Percentiles rank a stretch among this genome's conserved stretches.
Evolutionary conservation across 495 filamentous ascomycete species (phyloP).

Genomic region (Tuber brumale): DNA sequence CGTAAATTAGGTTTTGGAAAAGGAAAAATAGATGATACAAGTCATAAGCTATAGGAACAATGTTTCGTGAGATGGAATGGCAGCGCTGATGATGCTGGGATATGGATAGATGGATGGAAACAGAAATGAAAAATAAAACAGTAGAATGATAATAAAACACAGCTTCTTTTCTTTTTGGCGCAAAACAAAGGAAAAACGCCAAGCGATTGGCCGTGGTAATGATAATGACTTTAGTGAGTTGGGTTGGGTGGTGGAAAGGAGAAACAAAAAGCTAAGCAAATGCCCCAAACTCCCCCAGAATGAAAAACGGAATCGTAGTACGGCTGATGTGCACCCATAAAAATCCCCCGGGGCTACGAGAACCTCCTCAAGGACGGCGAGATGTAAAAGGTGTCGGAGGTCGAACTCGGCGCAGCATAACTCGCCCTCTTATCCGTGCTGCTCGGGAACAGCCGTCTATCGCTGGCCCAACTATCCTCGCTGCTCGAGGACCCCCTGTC

Average conservation of each 20-base stretch:
- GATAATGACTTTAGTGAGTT: background rate
- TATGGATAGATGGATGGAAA: background rate
- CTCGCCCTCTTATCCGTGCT: conserved; percentile 14
- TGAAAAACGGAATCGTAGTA: background rate
- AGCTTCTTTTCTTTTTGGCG: background rate
- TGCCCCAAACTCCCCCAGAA: conserved; percentile 21
- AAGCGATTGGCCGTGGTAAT: background rate
- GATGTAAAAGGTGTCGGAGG: conserved; percentile 21
- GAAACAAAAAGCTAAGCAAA: conserved; percentile 3
- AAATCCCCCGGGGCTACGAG: conserved; percentile 4
- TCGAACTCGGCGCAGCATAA: conserved; percentile 26
- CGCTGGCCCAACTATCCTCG: conserved; percentile 27
- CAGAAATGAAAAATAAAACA: background rate
- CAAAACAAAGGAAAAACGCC: background rate
- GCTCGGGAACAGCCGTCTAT: conserved; percentile 21
- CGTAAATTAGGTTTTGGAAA: background rate
- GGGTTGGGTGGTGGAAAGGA: background rate
- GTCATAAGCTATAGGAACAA: background rate
- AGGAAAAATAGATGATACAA: background rate
- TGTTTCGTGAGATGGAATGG: background rate
- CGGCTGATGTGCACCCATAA: background rate
- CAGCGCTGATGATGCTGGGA: background rate
- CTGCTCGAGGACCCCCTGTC: conserved; percentile 19
- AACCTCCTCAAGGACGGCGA: conserved; percentile 23
- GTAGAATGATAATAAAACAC: background rate